Conservation (phyloP, 2,329 filamentous ascomycete genomes). For the Zelopaecilomyces penicillatus region DNA sequence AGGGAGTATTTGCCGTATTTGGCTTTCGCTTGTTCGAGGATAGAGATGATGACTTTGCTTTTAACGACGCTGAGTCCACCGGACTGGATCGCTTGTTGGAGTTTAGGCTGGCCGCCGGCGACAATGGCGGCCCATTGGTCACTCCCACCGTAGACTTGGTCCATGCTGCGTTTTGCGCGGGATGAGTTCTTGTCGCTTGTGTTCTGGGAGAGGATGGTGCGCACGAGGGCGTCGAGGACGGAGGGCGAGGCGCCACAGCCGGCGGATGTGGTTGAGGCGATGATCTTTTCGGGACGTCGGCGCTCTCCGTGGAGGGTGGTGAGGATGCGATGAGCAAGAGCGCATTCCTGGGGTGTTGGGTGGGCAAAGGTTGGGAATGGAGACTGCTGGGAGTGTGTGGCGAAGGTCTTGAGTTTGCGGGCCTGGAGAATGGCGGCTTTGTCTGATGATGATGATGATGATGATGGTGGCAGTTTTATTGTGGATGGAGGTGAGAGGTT, state of each 20-base stretch:
- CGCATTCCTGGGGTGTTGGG: conserved; percentile 60
- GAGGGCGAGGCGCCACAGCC: conserved; percentile 48
- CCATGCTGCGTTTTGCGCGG: conserved; percentile 46
- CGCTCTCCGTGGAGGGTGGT: conserved; percentile 57
- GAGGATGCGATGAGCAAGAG: conserved; percentile 58
- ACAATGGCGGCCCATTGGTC: conserved; percentile 36
- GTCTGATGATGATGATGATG: conserved; percentile 3
- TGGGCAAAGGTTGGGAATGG: conserved; percentile 61
- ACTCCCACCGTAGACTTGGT: conserved; percentile 33
- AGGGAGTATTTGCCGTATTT: conserved; percentile 36
- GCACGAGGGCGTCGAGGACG: conserved; percentile 43
- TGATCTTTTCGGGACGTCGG: conserved; percentile 50
- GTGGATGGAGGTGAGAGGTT: conserved; percentile 1
- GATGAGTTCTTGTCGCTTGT: conserved; percentile 48
- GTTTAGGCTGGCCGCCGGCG: conserved; percentile 28
- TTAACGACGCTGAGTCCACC: conserved; percentile 68
- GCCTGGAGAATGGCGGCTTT: conserved; percentile 24
- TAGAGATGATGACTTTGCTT: conserved; percentile 60
- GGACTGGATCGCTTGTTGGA: conserved; percentile 55
- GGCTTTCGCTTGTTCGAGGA: conserved; percentile 54
- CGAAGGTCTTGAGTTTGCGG: conserved; percentile 36
- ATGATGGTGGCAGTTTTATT: neutral
- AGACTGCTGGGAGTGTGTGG: conserved; percentile 31
- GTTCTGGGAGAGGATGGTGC: conserved; percentile 45
- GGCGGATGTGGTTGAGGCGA: conserved; percentile 54